These are phyloP conservation scores for Colletotrichum spinosum DNA, from an alignment of 2,329 filamentous ascomycete genomes.

Conservation along the genomic window DNA sequence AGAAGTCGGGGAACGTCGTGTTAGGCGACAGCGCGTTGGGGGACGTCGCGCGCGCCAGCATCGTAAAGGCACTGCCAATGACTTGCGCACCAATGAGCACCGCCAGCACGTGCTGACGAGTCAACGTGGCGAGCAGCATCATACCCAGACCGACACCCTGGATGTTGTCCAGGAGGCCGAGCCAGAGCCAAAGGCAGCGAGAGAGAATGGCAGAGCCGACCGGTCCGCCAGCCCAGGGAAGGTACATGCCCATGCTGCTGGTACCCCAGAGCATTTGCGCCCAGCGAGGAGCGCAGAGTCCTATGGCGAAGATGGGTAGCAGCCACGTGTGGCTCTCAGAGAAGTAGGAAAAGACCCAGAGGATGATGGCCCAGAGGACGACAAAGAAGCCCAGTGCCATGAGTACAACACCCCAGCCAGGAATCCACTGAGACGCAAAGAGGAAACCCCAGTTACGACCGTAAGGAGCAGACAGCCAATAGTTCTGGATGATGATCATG, in stretches of 20 bases:
- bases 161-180: conserved; percentile 72
- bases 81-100: conserved; percentile 72
- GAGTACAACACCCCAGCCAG: conserved; percentile 66
- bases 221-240: conserved; percentile 70
- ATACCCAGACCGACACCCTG: conserved; percentile 77
- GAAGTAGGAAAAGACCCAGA: conserved; percentile 64
- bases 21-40: conserved; percentile 72
- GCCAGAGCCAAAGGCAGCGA: conserved; percentile 71
- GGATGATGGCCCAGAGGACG: conserved; percentile 65
- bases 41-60: conserved; percentile 69
- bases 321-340: conserved; percentile 74
- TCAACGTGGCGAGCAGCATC: conserved; percentile 74
- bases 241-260: conserved; percentile 68
- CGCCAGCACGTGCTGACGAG: conserved; percentile 73
- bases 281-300: conserved; percentile 74
- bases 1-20: conserved; percentile 71
- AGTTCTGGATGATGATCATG: conserved; percentile 73
- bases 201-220: conserved; percentile 64
- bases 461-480: conserved; percentile 74
- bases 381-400: conserved; percentile 67
- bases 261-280: conserved; percentile 76
- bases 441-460: conserved; percentile 76
- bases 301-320: conserved; percentile 74
- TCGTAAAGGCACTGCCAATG: conserved; percentile 71
- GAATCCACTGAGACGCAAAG: conserved; percentile 67